Base-by-base conservation (phyloP, 331 rosid species). In the Quercus phellos region DNA sequence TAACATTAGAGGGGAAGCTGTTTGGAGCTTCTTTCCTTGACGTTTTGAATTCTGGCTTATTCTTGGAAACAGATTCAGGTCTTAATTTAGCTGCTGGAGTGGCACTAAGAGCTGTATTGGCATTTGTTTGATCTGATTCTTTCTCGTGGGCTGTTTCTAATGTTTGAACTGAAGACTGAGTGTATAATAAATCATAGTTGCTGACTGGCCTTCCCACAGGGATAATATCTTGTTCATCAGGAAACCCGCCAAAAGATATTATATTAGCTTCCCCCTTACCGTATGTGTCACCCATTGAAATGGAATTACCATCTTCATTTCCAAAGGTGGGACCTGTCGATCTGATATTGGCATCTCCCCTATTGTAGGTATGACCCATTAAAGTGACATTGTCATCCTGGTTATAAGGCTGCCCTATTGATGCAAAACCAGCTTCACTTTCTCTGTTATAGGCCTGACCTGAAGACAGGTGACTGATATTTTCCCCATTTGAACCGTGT, bases 1-100 rank as follows among this genome's bases (percentile, higher is more conserved):
- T 84, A 84, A 94, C 98, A 81, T 90, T 92, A 30, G 98, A 81
- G 11, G 98, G 98, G 74, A 93, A 94, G 90, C 93, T 89, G 81
- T 89, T 92, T 42, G 98, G 97, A 84, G 97, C 87, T 80, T 90
- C 96, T 89, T 90, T 94, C 89, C 73, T 90, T 22, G 81, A 70
- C 4, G 78, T 61, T 87, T 88, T 89, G 74, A 66, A n/a, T 63
- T 91, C 96, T 58, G 82, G 83, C 81, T 85, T 90, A 85, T 78
- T 82, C 90, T 91, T 91, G 61, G 82, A 35, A 61, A 75, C 79
- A 51, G 73, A 74, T 61, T 90, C 91, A 21, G 87, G 73, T 84
- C 83, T 92, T 67, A 78, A 72, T 87, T 83, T 89, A 74, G 75
- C 73, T 64, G 32, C 79, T 76, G 4, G 83, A 53, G 82, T 78